Base-by-base conservation (phyloP, 1,139 yeast species). In the Yamadazyma pseudoaaseri region DNA sequence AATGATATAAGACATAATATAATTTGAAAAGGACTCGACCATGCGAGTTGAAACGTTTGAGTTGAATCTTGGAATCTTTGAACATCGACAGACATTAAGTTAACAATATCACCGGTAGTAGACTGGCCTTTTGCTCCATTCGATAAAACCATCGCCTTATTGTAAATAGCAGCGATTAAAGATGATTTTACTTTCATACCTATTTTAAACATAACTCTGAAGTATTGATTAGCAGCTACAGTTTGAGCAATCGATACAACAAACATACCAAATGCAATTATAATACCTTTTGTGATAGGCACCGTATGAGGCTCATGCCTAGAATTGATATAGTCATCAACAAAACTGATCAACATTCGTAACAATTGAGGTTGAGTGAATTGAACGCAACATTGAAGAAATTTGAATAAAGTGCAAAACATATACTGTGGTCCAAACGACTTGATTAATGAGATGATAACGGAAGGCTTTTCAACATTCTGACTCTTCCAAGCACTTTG, bases 311-410 rank as follows among this genome's bases (percentile, higher is more conserved):
- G 15, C 23, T 29, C 33, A 3, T 34, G 33, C 6, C 24, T 16
- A 6, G 18, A 7, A 8, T 30, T 21, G 10, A 12, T 3, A 25
- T 30, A 30, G 6, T 30, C 33, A 15, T 30, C 25, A 16, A 49
- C 48, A 45, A 55, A 63, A 12, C 47, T 36, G 35, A 64, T 60
- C 27, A 63, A 58, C 14, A 40, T 37, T 40, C 54, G 59, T 26
- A 63, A 52, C 23, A 63, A 48, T 39, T 53, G 61, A 12, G 70
- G 65, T 31, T 56, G 60, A 5, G 43, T 27, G 37, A 56, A 49
- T 26, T 47, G 45, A 18, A 49, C 38, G 1, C 73, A 48, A 65
- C 90, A 97, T 59, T 87, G 96, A 26, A 73, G 47, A 6, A 72
- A 73, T 55, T 92, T 92, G 63, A 83, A 26, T 17, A 31, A 54